phyloP scores from a whole-genome alignment of 768 basidiomycete species.

The Psilocybe tampanensis region DNA sequence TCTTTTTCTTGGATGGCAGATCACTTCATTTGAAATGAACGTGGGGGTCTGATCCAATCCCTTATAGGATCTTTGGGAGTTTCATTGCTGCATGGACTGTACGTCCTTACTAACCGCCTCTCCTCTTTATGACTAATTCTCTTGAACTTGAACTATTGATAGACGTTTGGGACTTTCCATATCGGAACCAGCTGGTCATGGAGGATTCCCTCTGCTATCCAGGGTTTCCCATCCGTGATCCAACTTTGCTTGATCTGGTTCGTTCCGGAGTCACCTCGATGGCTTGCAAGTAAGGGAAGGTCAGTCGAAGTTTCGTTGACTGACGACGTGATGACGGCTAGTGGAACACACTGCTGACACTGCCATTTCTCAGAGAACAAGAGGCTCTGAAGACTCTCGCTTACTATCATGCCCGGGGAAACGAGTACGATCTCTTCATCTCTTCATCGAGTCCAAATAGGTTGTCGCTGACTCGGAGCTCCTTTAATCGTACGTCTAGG shows the following conservation, averaged over 20 bases:
- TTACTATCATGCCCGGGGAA: slow-evolving; percentile 57
- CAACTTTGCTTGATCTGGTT: slow-evolving; percentile 33
- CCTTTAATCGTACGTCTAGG: slow-evolving; percentile 30
- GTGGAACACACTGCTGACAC: too few relatives aligned
- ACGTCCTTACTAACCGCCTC: too few relatives aligned
- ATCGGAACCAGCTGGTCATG: slow-evolving; percentile 33
- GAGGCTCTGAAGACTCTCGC: slow-evolving; percentile 53
- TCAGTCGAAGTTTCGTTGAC: not conserved
- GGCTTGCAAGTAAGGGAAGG: slow-evolving; percentile 22
- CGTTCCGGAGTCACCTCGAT: slow-evolving; percentile 42
- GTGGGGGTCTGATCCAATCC: too few relatives aligned
- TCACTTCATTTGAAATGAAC: too few relatives aligned
- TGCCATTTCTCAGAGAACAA: slow-evolving; percentile 30
- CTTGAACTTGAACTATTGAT: too few relatives aligned
- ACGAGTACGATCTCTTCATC: slow-evolving; percentile 30
- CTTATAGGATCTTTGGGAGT: slow-evolving; percentile 18
- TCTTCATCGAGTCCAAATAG: too few relatives aligned
- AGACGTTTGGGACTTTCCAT: slow-evolving; percentile 29
- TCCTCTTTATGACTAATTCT: too few relatives aligned
- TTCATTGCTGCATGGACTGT: slow-evolving; percentile 65
- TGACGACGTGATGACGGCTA: not conserved
- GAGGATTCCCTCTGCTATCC: slow-evolving; percentile 31
- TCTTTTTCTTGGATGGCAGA: not conserved
- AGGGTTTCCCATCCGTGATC: slow-evolving; percentile 32
- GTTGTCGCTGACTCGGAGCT: too few relatives aligned